A percentile compares a stretch with the other conserved stretches of the same genome.
Evolutionary conservation across 1,284 basidiomycete species (phyloP).

Genomic region (Trichosporon asahii): DNA sequence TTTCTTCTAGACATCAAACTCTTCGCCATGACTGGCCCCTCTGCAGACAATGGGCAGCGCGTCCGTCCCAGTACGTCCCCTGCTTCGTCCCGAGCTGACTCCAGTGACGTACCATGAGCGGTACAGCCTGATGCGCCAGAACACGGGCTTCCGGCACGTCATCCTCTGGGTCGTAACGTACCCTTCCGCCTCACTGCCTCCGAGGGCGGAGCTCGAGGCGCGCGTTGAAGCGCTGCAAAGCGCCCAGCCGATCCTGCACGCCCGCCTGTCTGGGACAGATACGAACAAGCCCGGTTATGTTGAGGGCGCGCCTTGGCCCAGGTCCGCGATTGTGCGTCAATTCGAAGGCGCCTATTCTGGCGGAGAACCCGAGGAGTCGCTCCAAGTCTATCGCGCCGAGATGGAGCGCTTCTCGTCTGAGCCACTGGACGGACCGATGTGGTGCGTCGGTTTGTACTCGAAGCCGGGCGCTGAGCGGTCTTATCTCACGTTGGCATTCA

Average conservation of each 20-base stretch:
- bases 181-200: slow-evolving; percentile 22
- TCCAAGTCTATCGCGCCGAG: background rate
- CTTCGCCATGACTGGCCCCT: background rate
- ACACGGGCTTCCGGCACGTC: slow-evolving; percentile 27
- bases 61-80: background rate
- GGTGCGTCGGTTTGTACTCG: slow-evolving; percentile 14
- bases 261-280: slow-evolving; percentile 18
- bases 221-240: slow-evolving; percentile 33
- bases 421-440: background rate
- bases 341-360: background rate
- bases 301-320: slow-evolving; percentile 5
- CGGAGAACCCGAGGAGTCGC: background rate
- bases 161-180: slow-evolving; percentile 30
- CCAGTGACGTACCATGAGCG: slow-evolving; percentile 35
- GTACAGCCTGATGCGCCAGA: slow-evolving; percentile 32
- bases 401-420: slow-evolving; percentile 11
- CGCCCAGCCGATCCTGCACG: slow-evolving; percentile 34
- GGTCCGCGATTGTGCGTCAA: background rate
- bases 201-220: slow-evolving; percentile 17
- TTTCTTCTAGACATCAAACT: background rate
- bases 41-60: background rate
- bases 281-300: slow-evolving; percentile 19
- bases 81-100: background rate
- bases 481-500: slow-evolving; percentile 14
- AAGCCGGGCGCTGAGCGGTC: slow-evolving; percentile 30